Conservation (phyloP, 2,329 filamentous ascomycete species). For the Colletotrichum musae region DNA sequence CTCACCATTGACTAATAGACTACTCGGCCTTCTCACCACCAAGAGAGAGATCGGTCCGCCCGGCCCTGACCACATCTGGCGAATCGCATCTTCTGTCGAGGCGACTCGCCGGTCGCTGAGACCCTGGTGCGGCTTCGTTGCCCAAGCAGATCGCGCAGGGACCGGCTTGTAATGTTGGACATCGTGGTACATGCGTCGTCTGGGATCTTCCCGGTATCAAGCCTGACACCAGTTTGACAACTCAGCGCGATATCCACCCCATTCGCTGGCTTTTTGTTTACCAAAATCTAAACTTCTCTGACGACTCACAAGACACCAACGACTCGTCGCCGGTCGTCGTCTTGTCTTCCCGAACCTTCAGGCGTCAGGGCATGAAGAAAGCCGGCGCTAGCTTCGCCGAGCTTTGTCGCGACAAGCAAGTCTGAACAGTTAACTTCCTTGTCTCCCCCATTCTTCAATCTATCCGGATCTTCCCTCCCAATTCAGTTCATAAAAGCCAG, state of each 20-base stretch:
- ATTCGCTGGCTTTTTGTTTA: slow-evolving; percentile 43
- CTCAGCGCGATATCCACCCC: slow-evolving; percentile 51
- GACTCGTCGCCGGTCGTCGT: slow-evolving; percentile 41
- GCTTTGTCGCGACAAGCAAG: slow-evolving; percentile 42
- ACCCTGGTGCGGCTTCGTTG: slow-evolving; percentile 59
- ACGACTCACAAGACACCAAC: slow-evolving; percentile 42
- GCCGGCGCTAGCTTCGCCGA: slow-evolving; percentile 41
- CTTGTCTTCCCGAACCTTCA: slow-evolving; percentile 41
- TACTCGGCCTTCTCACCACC: slow-evolving; percentile 23
- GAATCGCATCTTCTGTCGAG: slow-evolving; percentile 42
- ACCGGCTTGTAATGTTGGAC: slow-evolving; percentile 57
- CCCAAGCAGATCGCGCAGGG: slow-evolving; percentile 57
- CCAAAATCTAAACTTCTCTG: slow-evolving; percentile 42
- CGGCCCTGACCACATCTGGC: slow-evolving; percentile 33
- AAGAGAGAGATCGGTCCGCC: slow-evolving; percentile 33
- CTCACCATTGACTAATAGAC: neutral
- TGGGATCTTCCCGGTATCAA: slow-evolving; percentile 59
- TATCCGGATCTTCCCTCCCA: slow-evolving; percentile 36
- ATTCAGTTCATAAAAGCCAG: slow-evolving; percentile 41
- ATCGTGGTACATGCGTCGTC: slow-evolving; percentile 53
- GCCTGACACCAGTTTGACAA: slow-evolving; percentile 55
- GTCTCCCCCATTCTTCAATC: slow-evolving; percentile 38
- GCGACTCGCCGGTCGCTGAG: slow-evolving; percentile 46
- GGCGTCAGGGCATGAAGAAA: slow-evolving; percentile 41
- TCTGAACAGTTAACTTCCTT: slow-evolving; percentile 41